Base-by-base conservation (phyloP, 2,329 filamentous ascomycete genomes). In the Acephala macrosclerotiorum region DNA sequence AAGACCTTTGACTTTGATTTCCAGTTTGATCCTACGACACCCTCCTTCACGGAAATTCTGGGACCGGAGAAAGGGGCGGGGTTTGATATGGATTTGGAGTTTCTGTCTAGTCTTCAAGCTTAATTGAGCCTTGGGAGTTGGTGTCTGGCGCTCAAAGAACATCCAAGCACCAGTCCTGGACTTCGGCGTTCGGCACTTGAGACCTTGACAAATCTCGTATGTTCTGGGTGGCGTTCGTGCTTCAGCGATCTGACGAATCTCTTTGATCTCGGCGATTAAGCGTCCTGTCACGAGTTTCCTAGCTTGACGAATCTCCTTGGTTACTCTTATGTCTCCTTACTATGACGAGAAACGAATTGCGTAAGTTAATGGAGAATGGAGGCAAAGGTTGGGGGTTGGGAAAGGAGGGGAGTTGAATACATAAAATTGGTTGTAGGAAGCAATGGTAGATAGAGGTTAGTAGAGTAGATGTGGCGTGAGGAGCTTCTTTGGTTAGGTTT, bases 1-100 rank as follows among this genome's bases (percentile, higher is more conserved):
- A 65, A 58, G 58, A 38, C 49, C 8, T 61, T 65, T 29, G 58
- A 65, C 49, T 65, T 65, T 38, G 63, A 61, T 20, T 65, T 65
- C 26, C 33, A 57, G 11, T 53, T 53, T 36, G 58, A 65, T 40
- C 29, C 57, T 26, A 55, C 55, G 4, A 49, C n/a, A n/a, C n/a
- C n/a, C n/a, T n/a, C 29, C 22, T 57, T 57, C 33, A 29, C 35
- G 1, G 36, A 49, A 14, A 36, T 61, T 18, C 18, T 42, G n/a
- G 63, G 36, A 14, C 8, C 45, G 49, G 26, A 20, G 29, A 57
- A 11, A 16, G 26, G 36, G 18, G 20, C 12, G 4, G 58, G 51
- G 33, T 61, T 65, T 40, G 63, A 60, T 49, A 60, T 60, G 63
- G 49, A 64, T 40, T 60, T 57, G 58, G 63, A 58, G n/a, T 60